Base-by-base conservation (phyloP, 208 protist genomes). In the Leishmania turanica region DNA sequence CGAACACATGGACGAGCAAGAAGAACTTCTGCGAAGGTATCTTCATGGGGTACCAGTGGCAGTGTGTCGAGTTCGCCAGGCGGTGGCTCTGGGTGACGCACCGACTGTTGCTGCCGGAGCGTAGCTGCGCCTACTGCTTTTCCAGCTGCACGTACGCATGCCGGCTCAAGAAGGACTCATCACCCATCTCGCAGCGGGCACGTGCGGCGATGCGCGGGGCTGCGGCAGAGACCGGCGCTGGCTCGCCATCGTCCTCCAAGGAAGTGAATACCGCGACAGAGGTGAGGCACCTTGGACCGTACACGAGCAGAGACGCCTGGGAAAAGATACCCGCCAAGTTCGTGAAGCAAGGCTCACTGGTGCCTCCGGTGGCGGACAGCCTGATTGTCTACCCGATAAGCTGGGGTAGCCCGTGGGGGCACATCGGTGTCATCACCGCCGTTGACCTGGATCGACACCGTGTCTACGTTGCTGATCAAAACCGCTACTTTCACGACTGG, bases 51-150 rank as follows among this genome's bases (percentile, higher is more conserved):
- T 95, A 94, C 77, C 88, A 92, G 79, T 97, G 93, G 92, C 93
- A 97, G 89, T 97, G 93, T 79, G 93, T 97, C 4, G 92, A 97
- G 84, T 97, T 95, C 77, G 92, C 92, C 45, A 88, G 93, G 31
- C 93, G 93, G 19, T 96, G 91, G 90, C 85, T 97, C 37, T 91
- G 89, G 84, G 62, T 83, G 56, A 81, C 85, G 34, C 92, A 93
- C 71, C 83, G 91, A 19, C 88, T 97, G 31, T 73, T 89, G 51
- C 88, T 97, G 27, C 93, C 89, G 27, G 70, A 84, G 70, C 86
- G 86, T 40, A 82, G 75, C 78, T 92, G 84, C 56, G 90, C 90
- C 47, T 92, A 88, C 77, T 77, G 81, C 60, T 92, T 91, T 69
- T 53, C 79, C 13, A 65, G n/a, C 7, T 82, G 86, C 77, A 74